Conservation (phyloP, 2,329 filamentous ascomycete species). For the Davidsoniella neocaledoniae region DNA sequence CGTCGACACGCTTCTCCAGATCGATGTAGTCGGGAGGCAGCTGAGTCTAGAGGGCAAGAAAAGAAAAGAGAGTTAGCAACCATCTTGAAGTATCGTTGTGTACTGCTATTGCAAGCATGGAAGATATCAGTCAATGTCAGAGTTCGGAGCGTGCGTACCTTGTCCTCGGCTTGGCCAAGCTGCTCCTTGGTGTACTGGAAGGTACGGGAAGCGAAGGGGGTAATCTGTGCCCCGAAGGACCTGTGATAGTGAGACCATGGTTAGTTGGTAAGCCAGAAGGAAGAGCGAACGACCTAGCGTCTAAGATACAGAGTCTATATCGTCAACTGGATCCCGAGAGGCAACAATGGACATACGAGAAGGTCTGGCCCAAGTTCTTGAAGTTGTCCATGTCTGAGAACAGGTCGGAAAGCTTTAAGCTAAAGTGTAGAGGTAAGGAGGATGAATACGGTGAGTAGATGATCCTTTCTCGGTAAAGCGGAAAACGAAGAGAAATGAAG, state of each 20-base stretch:
- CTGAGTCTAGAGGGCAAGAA: constrained; percentile 51
- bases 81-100: background rate
- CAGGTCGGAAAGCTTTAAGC: background rate
- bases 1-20: constrained; percentile 96
- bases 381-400: constrained; percentile 11
- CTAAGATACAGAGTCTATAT: background rate
- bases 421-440: background rate
- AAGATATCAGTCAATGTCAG: no score
- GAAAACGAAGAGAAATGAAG: background rate
- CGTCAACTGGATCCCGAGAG: background rate
- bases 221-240: constrained; percentile 61
- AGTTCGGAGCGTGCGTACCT: constrained; percentile 33
- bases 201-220: constrained; percentile 81
- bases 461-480: background rate
- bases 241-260: constrained; percentile 17
- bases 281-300: background rate
- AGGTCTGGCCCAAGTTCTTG: constrained; percentile 13
- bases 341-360: constrained; percentile 10
- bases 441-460: background rate
- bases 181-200: constrained; percentile 98
- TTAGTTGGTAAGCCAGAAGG: background rate
- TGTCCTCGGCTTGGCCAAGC: constrained; percentile 85
- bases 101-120: background rate
- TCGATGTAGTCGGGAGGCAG: constrained; percentile 95
- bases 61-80: background rate